These are phyloP conservation scores for Tagetes erecta DNA, from an alignment of 129 eudicot genomes.

Conservation along the genomic window DNA sequence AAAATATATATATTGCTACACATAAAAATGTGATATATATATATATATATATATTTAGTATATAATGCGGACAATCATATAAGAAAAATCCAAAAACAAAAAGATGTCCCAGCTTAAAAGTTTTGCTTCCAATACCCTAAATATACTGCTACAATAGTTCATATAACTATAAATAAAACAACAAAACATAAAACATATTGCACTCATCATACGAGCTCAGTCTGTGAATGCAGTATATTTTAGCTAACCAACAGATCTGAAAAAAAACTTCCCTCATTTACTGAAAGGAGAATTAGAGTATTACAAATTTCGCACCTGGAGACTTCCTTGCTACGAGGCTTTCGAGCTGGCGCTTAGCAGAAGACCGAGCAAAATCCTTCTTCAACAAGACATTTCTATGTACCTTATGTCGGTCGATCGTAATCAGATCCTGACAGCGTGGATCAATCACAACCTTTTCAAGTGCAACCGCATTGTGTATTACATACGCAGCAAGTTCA, in stretches of 20 bases:
- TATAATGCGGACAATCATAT: too few species aligned
- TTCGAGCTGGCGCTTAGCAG: too few species aligned
- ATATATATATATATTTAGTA: too few species aligned
- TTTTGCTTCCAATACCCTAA: background rate
- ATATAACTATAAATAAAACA: too few species aligned
- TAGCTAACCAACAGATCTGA: background rate
- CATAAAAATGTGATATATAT: too few species aligned
- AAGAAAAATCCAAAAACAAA: too few species aligned
- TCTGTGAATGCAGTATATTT: background rate
- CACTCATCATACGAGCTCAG: background rate
- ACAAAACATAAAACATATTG: background rate
- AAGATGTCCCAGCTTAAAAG: background rate
- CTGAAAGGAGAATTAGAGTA: background rate
- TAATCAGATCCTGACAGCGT: background rate
- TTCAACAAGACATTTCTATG: background rate
- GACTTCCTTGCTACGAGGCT: too few species aligned
- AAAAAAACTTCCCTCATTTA: background rate
- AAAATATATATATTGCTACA: too few species aligned
- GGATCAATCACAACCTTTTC: slow-evolving; percentile 21
- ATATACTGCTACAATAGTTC: too few species aligned
- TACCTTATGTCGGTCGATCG: too few species aligned
- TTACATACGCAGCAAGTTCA: slow-evolving; percentile 11
- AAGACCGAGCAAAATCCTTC: background rate
- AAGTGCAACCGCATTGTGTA: slow-evolving; percentile 9
- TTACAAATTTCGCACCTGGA: too few species aligned